Evolutionary conservation across 805 yeast genomes (phyloP).

Genomic region (Jamesozyma piceae): DNA sequence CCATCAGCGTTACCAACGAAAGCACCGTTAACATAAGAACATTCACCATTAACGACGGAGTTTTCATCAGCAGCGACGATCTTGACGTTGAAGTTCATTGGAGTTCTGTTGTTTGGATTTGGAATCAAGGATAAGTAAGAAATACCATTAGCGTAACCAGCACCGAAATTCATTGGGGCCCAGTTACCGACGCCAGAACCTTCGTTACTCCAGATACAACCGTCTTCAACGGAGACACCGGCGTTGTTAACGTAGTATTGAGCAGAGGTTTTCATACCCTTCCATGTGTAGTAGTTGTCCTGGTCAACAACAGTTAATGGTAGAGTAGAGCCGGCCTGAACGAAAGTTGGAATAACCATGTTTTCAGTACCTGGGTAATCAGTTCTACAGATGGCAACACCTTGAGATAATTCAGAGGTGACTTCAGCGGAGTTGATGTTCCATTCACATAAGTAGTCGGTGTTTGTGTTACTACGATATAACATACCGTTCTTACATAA

Average conservation of each 20-base stretch:
- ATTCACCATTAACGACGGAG: conserved; percentile 53
- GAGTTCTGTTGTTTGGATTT: conserved; percentile 56
- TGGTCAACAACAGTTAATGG: conserved; percentile 55
- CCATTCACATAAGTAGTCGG: conserved; percentile 55
- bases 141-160: conserved; percentile 54
- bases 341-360: conserved; percentile 65
- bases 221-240: conserved; percentile 58
- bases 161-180: conserved; percentile 74
- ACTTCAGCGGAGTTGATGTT: conserved; percentile 49
- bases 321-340: conserved; percentile 37
- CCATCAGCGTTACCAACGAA: conserved; percentile 56
- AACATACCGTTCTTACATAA: conserved; percentile 53
- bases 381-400: conserved; percentile 64
- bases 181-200: conserved; percentile 63
- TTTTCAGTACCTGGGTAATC: conserved; percentile 79
- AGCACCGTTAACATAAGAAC: conserved; percentile 69
- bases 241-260: conserved; percentile 73
- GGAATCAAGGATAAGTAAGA: conserved; percentile 67
- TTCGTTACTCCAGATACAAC: conserved; percentile 61
- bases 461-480: conserved; percentile 47
- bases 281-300: conserved; percentile 51
- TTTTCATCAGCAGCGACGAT: conserved; percentile 65
- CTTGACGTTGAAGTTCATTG: conserved; percentile 57
- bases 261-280: conserved; percentile 55
- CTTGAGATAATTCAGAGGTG: conserved; percentile 39